phyloP scores from a whole-genome alignment of 2,329 filamentous ascomycete species.

The Penicillium brevicompactum region DNA sequence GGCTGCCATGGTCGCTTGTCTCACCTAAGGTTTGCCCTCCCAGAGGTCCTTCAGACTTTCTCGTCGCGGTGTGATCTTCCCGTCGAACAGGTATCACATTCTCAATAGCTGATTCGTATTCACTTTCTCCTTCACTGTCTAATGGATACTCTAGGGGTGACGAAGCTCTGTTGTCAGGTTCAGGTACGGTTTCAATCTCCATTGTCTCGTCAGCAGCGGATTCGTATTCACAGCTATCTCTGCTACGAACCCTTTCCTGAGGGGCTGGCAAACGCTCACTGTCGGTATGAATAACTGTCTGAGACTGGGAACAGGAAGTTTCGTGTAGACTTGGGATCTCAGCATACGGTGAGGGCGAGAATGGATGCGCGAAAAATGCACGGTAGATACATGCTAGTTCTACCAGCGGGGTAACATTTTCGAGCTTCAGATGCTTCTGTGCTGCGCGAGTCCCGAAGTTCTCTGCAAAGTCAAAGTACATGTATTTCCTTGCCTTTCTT shows the following conservation, averaged over 20 bases:
- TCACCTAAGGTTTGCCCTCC: background rate
- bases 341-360: background rate
- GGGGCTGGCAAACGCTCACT: background rate
- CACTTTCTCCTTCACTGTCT: background rate
- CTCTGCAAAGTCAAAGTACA: slow-evolving; percentile 1
- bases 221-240: background rate
- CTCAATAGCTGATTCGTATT: background rate
- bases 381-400: slow-evolving; percentile 2
- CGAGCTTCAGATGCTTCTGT: background rate
- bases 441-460: background rate
- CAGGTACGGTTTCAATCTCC: background rate
- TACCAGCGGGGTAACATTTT: background rate
- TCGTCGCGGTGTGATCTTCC: background rate
- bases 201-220: background rate
- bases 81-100: background rate
- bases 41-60: background rate
- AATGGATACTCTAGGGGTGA: background rate
- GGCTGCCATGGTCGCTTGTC: background rate
- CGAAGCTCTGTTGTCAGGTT: background rate
- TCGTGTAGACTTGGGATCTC: background rate
- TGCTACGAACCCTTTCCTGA: background rate
- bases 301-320: background rate
- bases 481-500: background rate
- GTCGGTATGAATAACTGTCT: background rate
- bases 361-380: slow-evolving; percentile 1